Conservation (phyloP, 768 basidiomycete species). For the Macrolepiota dolichaula region DNA sequence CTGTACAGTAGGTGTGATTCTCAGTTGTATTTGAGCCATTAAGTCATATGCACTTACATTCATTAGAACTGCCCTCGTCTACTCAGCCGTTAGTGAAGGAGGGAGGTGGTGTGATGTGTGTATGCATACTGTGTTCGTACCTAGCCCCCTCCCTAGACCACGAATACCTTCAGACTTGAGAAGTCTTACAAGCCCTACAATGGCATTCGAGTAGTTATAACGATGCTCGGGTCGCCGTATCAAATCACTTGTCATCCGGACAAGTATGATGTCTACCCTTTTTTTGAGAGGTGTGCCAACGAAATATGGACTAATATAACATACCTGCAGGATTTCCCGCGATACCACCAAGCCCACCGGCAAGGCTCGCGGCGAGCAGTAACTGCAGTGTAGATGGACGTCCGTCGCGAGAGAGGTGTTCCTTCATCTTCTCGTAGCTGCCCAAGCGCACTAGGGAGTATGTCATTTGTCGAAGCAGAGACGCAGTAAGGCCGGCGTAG, state of each 20-base stretch:
- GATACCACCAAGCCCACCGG: constrained; percentile 80
- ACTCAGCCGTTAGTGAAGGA: constrained; percentile 7
- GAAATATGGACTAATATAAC: constrained; percentile 13
- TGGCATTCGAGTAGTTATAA: constrained; percentile 78
- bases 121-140: constrained; percentile 73
- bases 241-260: constrained; percentile 88
- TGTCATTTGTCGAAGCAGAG: constrained; percentile 85
- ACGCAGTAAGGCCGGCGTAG: constrained; percentile 80
- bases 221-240: constrained; percentile 69
- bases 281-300: neutral
- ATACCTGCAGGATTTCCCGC: constrained; percentile 81
- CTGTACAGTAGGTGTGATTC: constrained; percentile 28
- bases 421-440: constrained; percentile 76
- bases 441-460: constrained; percentile 87
- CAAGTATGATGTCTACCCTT: constrained; percentile 60
- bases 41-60: constrained; percentile 46
- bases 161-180: constrained; percentile 65
- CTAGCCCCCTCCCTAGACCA: constrained; percentile 71
- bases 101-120: constrained; percentile 1
- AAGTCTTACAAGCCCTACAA: constrained; percentile 66
- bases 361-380: constrained; percentile 61
- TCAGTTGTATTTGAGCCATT: constrained; percentile 11
- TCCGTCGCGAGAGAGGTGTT: constrained; percentile 44
- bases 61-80: constrained; percentile 64
- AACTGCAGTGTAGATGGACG: constrained; percentile 53